Evolutionary conservation across 202 grass and related monocot genomes (phyloP).

Genomic region (Panicum virgatum): DNA sequence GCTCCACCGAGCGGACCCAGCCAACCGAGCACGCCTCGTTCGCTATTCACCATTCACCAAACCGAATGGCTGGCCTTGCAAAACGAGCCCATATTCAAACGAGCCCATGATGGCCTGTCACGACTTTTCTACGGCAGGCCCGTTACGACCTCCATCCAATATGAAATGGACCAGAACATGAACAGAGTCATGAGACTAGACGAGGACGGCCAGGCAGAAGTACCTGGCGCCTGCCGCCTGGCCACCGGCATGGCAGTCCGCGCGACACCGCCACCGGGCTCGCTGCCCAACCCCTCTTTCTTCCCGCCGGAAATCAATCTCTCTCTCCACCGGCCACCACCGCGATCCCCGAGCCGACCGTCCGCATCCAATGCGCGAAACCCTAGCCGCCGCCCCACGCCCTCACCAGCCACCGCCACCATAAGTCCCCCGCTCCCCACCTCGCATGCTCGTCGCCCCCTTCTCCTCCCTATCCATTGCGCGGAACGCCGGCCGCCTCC

Average conservation of each 20-base stretch:
- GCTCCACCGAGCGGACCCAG: too few species aligned
- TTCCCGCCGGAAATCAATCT: conserved; percentile 33
- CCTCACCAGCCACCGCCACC: neutral
- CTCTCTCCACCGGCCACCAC: neutral
- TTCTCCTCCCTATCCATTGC: conserved; percentile 11
- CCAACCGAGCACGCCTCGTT: too few species aligned
- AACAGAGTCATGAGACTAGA: too few species aligned
- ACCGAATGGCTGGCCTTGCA: too few species aligned
- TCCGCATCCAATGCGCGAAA: conserved; percentile 27
- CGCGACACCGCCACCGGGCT: neutral
- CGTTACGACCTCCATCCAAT: too few species aligned
- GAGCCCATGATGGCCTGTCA: too few species aligned
- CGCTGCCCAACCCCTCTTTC: conserved; percentile 27
- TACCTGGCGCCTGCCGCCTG: neutral
- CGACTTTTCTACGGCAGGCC: too few species aligned
- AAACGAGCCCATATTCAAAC: too few species aligned
- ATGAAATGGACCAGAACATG: too few species aligned
- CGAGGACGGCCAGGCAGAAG: too few species aligned
- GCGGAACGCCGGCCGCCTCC: conserved; percentile 1
- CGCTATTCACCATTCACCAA: too few species aligned
- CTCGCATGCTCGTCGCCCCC: conserved; percentile 28
- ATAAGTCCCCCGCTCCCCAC: neutral
- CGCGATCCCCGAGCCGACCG: conserved; percentile 14
- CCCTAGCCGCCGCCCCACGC: conserved; percentile 30
- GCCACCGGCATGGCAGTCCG: neutral